Conservation (phyloP, 305 asterid genomes). For the Ruellia speciosa region DNA sequence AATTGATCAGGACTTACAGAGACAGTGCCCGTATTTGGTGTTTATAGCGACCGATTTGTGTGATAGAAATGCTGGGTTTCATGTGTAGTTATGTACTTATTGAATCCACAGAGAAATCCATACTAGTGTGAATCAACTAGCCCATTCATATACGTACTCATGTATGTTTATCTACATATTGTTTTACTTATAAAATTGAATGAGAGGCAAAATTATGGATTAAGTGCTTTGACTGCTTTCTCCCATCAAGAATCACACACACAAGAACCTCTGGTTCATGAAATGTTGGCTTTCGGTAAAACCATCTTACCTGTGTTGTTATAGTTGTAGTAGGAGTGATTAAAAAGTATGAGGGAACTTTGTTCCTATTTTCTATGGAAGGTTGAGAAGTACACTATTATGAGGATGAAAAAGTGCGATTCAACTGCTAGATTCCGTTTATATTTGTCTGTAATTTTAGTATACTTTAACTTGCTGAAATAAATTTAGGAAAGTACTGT, state of each 20-base stretch:
- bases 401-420: neutral
- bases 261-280: conserved; percentile 4
- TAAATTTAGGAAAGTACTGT: neutral
- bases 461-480: neutral
- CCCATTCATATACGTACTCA: neutral
- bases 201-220: neutral
- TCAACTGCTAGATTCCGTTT: neutral
- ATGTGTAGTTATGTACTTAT: neutral
- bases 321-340: neutral
- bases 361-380: neutral
- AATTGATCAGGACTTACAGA: neutral
- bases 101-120: neutral
- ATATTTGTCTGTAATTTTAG: neutral
- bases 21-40: neutral
- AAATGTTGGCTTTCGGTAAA: neutral
- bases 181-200: neutral
- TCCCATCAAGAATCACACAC: conserved; percentile 6
- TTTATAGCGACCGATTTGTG: neutral
- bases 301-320: neutral
- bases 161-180: neutral
- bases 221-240: neutral
- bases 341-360: neutral
- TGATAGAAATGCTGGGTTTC: neutral
- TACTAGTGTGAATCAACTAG: neutral
- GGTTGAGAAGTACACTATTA: neutral